Evolutionary conservation across 169 alveolate genomes (phyloP).

Genomic region (Plasmodium gallinaceum): DNA sequence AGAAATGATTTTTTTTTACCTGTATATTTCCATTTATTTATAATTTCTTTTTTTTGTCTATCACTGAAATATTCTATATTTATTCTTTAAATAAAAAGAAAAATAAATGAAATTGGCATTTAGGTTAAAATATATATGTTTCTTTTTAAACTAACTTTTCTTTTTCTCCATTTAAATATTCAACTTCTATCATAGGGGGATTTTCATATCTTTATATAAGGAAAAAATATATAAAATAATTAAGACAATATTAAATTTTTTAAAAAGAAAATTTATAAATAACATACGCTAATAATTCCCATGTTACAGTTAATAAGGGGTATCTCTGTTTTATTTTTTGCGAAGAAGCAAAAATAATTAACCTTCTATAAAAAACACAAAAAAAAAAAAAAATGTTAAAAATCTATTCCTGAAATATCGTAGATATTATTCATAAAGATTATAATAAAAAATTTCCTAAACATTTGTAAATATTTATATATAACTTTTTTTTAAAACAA

Average conservation of each 20-base stretch:
- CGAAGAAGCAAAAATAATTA: conserved; percentile 84
- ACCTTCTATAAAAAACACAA: conserved; percentile 69
- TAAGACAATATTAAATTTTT: neutral
- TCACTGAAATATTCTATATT: conserved; percentile 74
- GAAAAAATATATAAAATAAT: neutral
- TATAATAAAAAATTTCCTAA: too few relatives aligned
- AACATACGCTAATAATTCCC: conserved; percentile 84
- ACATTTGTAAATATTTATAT: neutral
- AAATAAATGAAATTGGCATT: neutral
- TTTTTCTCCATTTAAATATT: conserved; percentile 54
- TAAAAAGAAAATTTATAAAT: neutral
- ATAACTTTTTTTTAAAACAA: neutral
- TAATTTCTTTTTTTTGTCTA: conserved; percentile 40
- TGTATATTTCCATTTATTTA: conserved; percentile 67
- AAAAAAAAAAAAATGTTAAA: neutral
- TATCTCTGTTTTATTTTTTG: conserved; percentile 81
- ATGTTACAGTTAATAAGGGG: conserved; percentile 83
- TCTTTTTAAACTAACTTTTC: conserved; percentile 29
- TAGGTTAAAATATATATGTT: neutral
- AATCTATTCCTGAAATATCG: too few relatives aligned
- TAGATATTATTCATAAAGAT: too few relatives aligned
- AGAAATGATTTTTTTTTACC: conserved; percentile 8
- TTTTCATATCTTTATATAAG: conserved; percentile 59
- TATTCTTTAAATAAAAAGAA: conserved; percentile 21
- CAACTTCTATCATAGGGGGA: conserved; percentile 74